Evolutionary conservation across 352 stramenopile genomes (phyloP).

Genomic region (Globisporangium iwayamae): DNA sequence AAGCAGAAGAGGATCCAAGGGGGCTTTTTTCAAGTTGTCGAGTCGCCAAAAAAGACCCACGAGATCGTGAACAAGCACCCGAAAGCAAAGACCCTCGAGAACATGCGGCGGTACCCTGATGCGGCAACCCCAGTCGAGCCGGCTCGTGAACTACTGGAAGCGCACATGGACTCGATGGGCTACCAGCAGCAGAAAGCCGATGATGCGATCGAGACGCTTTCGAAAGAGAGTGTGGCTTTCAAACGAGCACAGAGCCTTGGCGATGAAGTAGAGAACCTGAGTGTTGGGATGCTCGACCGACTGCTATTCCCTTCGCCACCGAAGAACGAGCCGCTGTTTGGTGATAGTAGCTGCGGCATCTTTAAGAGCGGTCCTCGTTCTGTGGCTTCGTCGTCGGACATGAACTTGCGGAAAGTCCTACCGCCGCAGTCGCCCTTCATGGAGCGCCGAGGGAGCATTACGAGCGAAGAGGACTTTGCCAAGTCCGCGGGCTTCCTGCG

Average conservation of each 20-base stretch:
- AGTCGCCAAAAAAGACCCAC: slow-evolving; percentile 5
- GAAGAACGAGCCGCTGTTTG: slow-evolving; percentile 25
- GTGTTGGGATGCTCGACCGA: slow-evolving; percentile 15
- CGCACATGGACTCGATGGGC: slow-evolving; percentile 45
- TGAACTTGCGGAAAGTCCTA: background rate
- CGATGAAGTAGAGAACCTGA: slow-evolving; percentile 4
- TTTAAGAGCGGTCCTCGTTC: background rate
- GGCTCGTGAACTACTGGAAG: slow-evolving; percentile 38
- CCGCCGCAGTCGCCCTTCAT: slow-evolving; percentile 20
- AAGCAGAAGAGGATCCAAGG: slow-evolving; percentile 7
- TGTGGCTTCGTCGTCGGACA: slow-evolving; percentile 1
- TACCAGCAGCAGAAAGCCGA: slow-evolving; percentile 35
- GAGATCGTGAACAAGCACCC: slow-evolving; percentile 1
- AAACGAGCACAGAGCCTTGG: background rate
- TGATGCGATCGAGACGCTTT: slow-evolving; percentile 35
- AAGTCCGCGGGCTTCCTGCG: slow-evolving; percentile 67
- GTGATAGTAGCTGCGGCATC: background rate
- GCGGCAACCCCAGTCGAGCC: slow-evolving; percentile 29
- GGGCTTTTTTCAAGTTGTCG: background rate
- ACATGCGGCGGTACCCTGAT: slow-evolving; percentile 26
- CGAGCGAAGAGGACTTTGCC: slow-evolving; percentile 60
- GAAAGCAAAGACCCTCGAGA: slow-evolving; percentile 17
- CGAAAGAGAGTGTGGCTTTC: slow-evolving; percentile 21
- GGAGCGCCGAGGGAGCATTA: slow-evolving; percentile 49
- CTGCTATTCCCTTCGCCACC: slow-evolving; percentile 26